Evolutionary conservation across 73 alveolate genomes (phyloP).

Genomic region (Paramecium sexaurelia): DNA sequence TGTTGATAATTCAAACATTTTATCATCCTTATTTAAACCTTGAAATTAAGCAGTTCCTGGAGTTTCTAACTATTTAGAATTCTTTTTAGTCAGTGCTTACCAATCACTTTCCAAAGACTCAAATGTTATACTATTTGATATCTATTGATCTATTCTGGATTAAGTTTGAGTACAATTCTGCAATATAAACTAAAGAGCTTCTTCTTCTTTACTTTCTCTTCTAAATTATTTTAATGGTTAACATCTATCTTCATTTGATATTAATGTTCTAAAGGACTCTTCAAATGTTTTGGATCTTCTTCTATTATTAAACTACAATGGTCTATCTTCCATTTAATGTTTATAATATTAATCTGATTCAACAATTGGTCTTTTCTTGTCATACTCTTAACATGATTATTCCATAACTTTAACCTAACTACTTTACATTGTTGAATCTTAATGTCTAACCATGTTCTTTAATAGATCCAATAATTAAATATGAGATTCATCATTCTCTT

Average conservation of each 20-base stretch:
- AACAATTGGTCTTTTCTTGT: not conserved
- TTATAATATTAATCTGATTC: not conserved
- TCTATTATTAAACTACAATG: not conserved
- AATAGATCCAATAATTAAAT: not conserved
- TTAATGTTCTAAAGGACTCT: not conserved
- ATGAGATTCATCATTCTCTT: conserved; percentile 7
- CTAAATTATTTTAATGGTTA: not conserved
- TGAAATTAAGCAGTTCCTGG: conserved; percentile 27
- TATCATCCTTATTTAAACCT: conserved; percentile 24
- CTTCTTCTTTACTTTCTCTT: conserved; percentile 13
- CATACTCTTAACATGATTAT: not conserved
- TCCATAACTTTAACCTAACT: not conserved
- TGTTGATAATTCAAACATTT: conserved; percentile 19
- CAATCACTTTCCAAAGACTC: conserved; percentile 50
- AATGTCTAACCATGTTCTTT: conserved; percentile 38
- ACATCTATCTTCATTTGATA: conserved; percentile 25
- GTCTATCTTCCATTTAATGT: not conserved
- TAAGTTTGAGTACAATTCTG: conserved; percentile 12
- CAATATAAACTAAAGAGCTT: conserved; percentile 4
- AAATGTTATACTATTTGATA: not conserved
- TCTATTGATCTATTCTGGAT: not conserved
- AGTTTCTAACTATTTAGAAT: not conserved
- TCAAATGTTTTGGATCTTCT: conserved; percentile 40
- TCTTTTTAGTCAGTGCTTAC: conserved; percentile 15
- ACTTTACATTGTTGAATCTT: conserved; percentile 29